Percentiles rank a stretch among this genome's conserved stretches.
Evolutionary conservation across 257 asterid species (phyloP).

Genomic region (Penstemon eatonii): DNA sequence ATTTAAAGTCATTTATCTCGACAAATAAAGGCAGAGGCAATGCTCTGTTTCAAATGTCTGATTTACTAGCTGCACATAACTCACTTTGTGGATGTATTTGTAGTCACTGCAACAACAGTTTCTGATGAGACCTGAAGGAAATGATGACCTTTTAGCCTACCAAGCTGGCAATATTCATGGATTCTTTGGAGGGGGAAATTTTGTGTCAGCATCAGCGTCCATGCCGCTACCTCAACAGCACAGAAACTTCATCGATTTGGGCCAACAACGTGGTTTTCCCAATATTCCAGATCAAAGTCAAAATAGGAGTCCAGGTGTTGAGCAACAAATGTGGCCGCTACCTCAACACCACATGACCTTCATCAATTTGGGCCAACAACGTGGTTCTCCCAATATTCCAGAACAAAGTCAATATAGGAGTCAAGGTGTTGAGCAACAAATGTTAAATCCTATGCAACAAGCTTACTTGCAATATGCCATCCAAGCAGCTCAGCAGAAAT

Average conservation of each 20-base stretch:
- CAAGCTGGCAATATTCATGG: slow-evolving; percentile 78
- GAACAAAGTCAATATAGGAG: slow-evolving; percentile 73
- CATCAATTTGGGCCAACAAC: slow-evolving; percentile 63
- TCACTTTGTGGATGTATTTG: slow-evolving; percentile 32
- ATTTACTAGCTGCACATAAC: slow-evolving; percentile 6
- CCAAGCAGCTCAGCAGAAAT: slow-evolving; percentile 67
- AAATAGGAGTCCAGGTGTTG: slow-evolving; percentile 73
- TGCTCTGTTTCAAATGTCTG: too few relatives aligned
- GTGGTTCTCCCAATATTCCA: slow-evolving; percentile 57
- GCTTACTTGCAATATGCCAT: slow-evolving; percentile 79
- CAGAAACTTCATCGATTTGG: slow-evolving; percentile 65
- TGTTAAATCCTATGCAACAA: slow-evolving; percentile 74
- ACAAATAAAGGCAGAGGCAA: too few relatives aligned
- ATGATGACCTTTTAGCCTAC: slow-evolving; percentile 67
- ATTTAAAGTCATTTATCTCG: too few relatives aligned
- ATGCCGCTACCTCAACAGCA: slow-evolving; percentile 81
- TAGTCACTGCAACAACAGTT: slow-evolving; percentile 77
- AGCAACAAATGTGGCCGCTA: slow-evolving; percentile 55
- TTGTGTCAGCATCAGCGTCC: slow-evolving; percentile 62
- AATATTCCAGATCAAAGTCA: slow-evolving; percentile 66
- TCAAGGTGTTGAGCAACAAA: slow-evolving; percentile 83
- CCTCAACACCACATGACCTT: slow-evolving; percentile 77
- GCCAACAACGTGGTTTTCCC: slow-evolving; percentile 65
- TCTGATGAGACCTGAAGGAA: slow-evolving; percentile 85
- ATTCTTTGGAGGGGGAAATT: slow-evolving; percentile 57